Evolutionary conservation across 208 protist species (phyloP).

Genomic region (Endotrypanum monterogeii): DNA sequence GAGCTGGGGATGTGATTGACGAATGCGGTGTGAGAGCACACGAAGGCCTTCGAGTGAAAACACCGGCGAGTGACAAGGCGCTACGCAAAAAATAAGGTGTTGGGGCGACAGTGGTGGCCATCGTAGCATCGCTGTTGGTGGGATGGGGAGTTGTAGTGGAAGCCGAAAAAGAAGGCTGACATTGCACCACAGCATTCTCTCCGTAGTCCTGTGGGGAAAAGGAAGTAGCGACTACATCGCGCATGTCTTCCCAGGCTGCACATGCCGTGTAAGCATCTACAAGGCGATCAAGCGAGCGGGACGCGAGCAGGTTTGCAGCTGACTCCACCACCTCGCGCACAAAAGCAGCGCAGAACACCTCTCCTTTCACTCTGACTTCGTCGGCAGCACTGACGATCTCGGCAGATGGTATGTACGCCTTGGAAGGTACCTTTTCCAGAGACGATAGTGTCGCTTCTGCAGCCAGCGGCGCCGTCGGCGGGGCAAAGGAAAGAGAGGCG

Average conservation of each 20-base stretch:
- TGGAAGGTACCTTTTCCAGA: background rate
- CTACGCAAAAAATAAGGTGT: conserved; percentile 28
- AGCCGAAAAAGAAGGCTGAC: background rate
- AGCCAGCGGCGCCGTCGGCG: background rate
- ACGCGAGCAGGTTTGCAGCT: conserved; percentile 50
- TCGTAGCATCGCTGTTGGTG: too few relatives aligned
- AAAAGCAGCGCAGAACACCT: conserved; percentile 62
- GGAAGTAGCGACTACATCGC: conserved; percentile 48
- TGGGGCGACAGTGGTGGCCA: background rate
- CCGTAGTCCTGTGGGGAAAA: conserved; percentile 57
- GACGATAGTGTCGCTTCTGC: background rate
- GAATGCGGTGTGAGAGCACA: conserved; percentile 30
- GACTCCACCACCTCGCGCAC: conserved; percentile 70
- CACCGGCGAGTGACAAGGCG: conserved; percentile 28
- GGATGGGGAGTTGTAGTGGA: background rate
- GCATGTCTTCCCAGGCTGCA: conserved; percentile 77
- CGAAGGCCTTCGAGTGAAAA: conserved; percentile 15
- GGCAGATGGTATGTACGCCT: background rate
- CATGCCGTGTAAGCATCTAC: conserved; percentile 67
- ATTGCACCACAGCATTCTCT: background rate
- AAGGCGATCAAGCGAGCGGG: conserved; percentile 60
- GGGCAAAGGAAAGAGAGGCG: background rate
- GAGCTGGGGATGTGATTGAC: conserved; percentile 9
- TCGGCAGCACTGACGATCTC: background rate
- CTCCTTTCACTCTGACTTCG: conserved; percentile 18